Evolutionary conservation across 1,284 basidiomycete species (phyloP), one percentile per base, ranked within the genome.

Genomic region (Golubevia pallescens): DNA sequence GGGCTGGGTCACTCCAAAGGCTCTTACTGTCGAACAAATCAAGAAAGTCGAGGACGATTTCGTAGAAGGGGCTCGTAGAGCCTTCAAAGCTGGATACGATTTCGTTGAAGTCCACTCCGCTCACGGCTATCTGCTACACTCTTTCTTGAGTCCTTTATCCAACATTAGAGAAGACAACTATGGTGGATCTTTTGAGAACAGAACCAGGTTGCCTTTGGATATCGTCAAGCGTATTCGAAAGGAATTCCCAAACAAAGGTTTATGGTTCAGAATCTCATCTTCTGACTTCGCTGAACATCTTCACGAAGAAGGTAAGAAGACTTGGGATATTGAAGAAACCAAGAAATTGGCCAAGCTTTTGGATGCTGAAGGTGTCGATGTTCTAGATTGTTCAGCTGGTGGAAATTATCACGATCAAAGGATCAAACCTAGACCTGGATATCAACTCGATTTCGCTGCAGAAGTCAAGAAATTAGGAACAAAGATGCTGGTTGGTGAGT

Each of bases 131-230:
- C 68, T 76, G 4, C 61, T 71, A 8, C 71, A 71, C 75, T 78
- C 86, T 42, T 93, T 93, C 85, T 77, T 90, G 16, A 92, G 90
- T 5, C 92, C 92, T 0, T 77, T 92, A 32, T 91, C 90, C 52
- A 93, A 93, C 87, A 82, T 84, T 10, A 90, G 92, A 48, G n/a
- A n/a, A n/a, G 82, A 85, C 68, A 66, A 77, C 66, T 85, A 84
- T 65, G 82, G 82, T 21, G 82, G 82, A n/a, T 68, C 63, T 3
- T 68, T 83, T 32, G 76, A 83, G 62, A 79, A 79, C 59, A 75
- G 82, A 2, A 63, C 72, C 1, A 63, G 75, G 0, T 59, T 83
- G 52, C 55, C 80, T 53, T 54, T 68, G 38, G 73, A 81, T 16
- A 71, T 74, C 2, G 71, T 72, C 1, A 55, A 61, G 1, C 66